Percentiles rank a stretch among this genome's conserved stretches.
phyloP scores from a whole-genome alignment of 306 rosid species.

The Lotus japonicus region DNA sequence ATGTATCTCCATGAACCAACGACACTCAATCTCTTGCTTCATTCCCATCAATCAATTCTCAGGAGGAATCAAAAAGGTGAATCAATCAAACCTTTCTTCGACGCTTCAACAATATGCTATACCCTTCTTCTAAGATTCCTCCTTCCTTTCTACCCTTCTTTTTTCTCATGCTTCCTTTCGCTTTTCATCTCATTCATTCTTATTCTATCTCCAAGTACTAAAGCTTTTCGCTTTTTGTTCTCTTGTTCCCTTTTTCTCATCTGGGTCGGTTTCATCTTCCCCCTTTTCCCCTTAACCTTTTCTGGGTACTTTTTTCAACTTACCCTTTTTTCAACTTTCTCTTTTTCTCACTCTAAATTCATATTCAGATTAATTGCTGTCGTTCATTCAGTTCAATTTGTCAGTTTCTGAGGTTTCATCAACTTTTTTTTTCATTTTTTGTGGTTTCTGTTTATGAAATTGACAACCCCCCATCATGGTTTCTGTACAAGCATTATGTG shows the following conservation, averaged over 20 bases:
- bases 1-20: not conserved
- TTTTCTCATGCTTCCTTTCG: slow-evolving; percentile 9
- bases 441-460: slow-evolving; percentile 14
- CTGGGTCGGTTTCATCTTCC: slow-evolving; percentile 24
- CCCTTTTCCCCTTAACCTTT: slow-evolving; percentile 14
- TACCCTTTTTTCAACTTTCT: slow-evolving; percentile 10
- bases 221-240: slow-evolving; percentile 46
- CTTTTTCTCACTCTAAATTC: slow-evolving; percentile 17
- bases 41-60: slow-evolving; percentile 22
- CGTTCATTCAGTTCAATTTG: not conserved
- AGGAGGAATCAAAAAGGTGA: not conserved
- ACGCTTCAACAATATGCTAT: slow-evolving; percentile 53
- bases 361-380: not conserved
- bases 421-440: not conserved
- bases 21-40: slow-evolving; percentile 76
- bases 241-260: slow-evolving; percentile 10
- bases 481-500: slow-evolving; percentile 7
- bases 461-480: not conserved
- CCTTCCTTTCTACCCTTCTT: slow-evolving; percentile 7
- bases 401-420: not conserved
- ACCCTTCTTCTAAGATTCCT: slow-evolving; percentile 66
- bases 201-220: slow-evolving; percentile 4
- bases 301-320: slow-evolving; percentile 18
- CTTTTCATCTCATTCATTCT: slow-evolving; percentile 4
- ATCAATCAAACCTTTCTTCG: slow-evolving; percentile 51